Base-by-base conservation (phyloP, 2,329 filamentous ascomycete species). In the Lizonia empirigonia region DNA sequence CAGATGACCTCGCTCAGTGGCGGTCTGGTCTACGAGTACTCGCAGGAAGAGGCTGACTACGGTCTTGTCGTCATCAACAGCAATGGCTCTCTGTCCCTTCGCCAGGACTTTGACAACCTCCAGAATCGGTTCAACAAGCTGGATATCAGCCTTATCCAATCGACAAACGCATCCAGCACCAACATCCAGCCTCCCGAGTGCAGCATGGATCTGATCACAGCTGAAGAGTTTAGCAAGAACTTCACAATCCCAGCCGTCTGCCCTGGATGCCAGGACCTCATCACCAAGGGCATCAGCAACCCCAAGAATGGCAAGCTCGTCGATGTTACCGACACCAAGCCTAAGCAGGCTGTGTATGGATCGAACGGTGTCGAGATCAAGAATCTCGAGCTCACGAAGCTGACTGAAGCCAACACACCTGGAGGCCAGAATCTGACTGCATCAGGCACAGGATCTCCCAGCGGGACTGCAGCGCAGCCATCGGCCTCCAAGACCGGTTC, bases 1-100 rank as follows among this genome's bases (percentile, higher is more conserved):
- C 64, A 90, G 58, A 91, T 93, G 87, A 86, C 78, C 15, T 78
- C 84, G 49, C 85, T 93, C 67, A 87, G 85, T 46, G 90, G 90
- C 56, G 89, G 89, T 58, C 80, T 94, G 36, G 88, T 93, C 36
- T 94, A 93, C 77, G 88, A 94, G 74, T 93, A 84, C 73, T 85
- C 85, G 1, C 81, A 91, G 73, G 90, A 92, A 69, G 74, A 76
- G 33, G 86, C 87, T 70, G 72, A 81, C 61, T 82, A 76, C 58
- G 80, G 80, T 38, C 69, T 82, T 6, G 77, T 81, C 9, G 55
- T 71, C 26, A 68, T 79, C 53, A 73, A 77, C 55, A 57, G 62
- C 51, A 76, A 82, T 52, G 71, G 71, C 50, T 76, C 75, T 12
- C 63, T 76, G 22, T 65, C 71, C 9, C 72, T 81, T 15, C 72